Evolutionary conservation across 768 basidiomycete species (phyloP), one percentile per base, ranked within the genome.

Genomic region (Hericium coralloides): DNA sequence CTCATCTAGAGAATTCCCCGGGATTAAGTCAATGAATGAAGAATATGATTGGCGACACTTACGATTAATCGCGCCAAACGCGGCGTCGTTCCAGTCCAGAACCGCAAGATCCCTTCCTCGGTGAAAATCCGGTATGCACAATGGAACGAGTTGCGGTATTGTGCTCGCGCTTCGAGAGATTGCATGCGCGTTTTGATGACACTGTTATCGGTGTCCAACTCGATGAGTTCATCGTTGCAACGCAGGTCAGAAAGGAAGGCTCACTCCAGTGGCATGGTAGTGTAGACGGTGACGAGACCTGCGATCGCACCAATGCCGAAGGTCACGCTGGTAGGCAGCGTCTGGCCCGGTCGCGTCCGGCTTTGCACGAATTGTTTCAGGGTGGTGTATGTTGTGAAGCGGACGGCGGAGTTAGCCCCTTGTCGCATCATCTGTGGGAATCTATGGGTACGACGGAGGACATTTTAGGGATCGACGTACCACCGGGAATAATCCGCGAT

Each of bases 121-220:
- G 86, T 92, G 61, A 92, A 84, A 67, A 98, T 94, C 49, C 95
- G 80, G 66, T 97, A 95, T 4, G 85, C 95, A 64, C 95, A 98
- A 64, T 98, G 94, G 74, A 98, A 89, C 2, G 94, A 86, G 66
- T 99, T 98, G 38, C 85, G 83, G 68, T 98, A 99, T 58, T 93
- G 86, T 22, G 76, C 72, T 10, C 81, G 77, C 0, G 95, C 97
- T 56, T 82, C 80, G 10, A 99, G 77, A 5, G 92, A 86, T 70
- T 99, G 97, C 97, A 98, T 99, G 23, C 95, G 83, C 12, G 97
- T 98, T 73, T 98, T 99, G 72, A 98, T 83, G 31, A 98, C 94
- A 66, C 93, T 95, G 62, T 14, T 48, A 59, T 57, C 38, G 4
- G 37, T 15, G 22, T 43, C 15, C 3, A 20, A 23, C 31, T 18